phyloP scores from a whole-genome alignment of 2,329 filamentous ascomycete genomes.

The Rutstroemia sydowiana region DNA sequence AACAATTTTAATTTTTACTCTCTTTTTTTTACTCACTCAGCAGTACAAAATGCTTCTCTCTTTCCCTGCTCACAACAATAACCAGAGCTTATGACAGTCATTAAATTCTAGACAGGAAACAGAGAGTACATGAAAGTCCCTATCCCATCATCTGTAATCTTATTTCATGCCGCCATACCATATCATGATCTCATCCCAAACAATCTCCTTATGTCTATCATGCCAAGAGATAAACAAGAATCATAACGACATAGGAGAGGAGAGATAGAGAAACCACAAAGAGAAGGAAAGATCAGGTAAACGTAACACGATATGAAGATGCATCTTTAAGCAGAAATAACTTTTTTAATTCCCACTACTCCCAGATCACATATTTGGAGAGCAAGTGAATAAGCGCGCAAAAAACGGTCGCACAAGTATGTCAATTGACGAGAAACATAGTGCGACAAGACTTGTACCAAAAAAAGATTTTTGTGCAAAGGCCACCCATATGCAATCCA shows the following conservation, averaged over 20 bases:
- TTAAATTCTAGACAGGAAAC: background rate
- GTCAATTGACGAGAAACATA: conserved; percentile 2
- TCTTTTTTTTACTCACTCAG: background rate
- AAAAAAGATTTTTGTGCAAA: conserved; percentile 17
- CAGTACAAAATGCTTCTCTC: background rate
- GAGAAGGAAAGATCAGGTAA: background rate
- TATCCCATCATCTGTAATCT: background rate
- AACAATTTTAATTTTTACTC: background rate
- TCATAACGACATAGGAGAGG: background rate
- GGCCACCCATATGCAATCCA: conserved; percentile 26
- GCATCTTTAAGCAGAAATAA: conserved; percentile 4
- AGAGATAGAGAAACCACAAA: background rate
- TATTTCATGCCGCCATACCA: background rate
- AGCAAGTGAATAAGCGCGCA: background rate
- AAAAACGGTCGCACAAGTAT: background rate
- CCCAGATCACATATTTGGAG: background rate
- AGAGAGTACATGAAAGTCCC: background rate
- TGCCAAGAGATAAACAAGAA: background rate
- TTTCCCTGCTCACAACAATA: background rate
- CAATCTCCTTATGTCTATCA: background rate
- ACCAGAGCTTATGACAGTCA: background rate
- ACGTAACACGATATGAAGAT: background rate
- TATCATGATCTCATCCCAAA: background rate
- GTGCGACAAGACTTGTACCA: conserved; percentile 5
- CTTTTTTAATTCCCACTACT: conserved; percentile 8